Base-by-base conservation (phyloP, 2,329 filamentous ascomycete species). In the Metarhizium robertsii region DNA sequence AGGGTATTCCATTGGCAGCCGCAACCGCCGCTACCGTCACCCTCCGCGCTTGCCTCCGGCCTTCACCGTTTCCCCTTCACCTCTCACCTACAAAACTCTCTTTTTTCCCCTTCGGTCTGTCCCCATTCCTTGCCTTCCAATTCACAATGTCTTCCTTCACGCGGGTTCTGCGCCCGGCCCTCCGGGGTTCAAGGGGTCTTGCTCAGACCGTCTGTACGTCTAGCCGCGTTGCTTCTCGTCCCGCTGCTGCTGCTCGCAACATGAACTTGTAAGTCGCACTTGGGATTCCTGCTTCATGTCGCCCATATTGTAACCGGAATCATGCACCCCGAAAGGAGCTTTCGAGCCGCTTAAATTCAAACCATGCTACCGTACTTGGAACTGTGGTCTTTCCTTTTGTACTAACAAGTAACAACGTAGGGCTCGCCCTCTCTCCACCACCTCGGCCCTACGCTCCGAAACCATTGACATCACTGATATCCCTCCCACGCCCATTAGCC, bases 401-500 rank as follows among this genome's bases (percentile, higher is more conserved):
- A 25, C 25, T 25, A 25, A 36, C 16, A 32, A 50, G 16, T 5
- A 34, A 36, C 11, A 16, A 50, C 6, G 49, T 36, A 52, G 46
- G 60, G 60, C 69, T 57, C 80, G 84, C 61, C 66, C 77, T 20
- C 78, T 90, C 56, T 87, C 85, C 42, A 79, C 79, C 51, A 87
- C 85, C 0, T 61, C 78, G 48, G 69, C 74, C 59, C 79, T 79
- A 62, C 79, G 76, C 62, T 71, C 72, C 63, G 66, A 70, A 51
- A 54, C 61, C 18, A 52, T 76, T 57, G 80, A 94, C 71, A 84
- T 95, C 65, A 79, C 85, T 58, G 85, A 88, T 50, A 80, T 96
- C 61, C 85, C 87, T 0, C 92, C 94, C 1, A 96, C 92, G 6
- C 94, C 94, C 53, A 96, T 99, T 73, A 88, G 88, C 47, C 91